phyloP scores from a whole-genome alignment of 1,284 basidiomycete species.

The Cryptococcus deneoformans region DNA sequence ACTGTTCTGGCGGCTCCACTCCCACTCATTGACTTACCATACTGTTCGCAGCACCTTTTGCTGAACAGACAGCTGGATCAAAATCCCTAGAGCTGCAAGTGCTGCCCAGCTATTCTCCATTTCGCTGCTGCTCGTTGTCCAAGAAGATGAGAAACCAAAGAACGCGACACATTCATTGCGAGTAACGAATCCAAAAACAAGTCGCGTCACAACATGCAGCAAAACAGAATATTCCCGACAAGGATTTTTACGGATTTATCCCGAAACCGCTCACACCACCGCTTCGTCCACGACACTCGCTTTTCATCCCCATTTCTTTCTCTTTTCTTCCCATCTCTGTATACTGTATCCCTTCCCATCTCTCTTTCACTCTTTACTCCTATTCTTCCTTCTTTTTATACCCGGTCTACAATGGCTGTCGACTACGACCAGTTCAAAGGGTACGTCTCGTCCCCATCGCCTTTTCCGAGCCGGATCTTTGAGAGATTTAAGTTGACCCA shows the following conservation, averaged over 20 bases:
- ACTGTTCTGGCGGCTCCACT: neutral
- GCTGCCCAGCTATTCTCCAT: neutral
- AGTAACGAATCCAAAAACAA: constrained; percentile 3
- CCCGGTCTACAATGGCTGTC: constrained; percentile 17
- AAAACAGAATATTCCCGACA: neutral
- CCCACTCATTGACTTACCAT: constrained; percentile 11
- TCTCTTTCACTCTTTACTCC: constrained; percentile 1
- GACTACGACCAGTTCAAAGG: constrained; percentile 47
- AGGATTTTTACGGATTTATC: constrained; percentile 6
- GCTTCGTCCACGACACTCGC: too few relatives aligned
- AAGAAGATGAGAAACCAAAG: neutral
- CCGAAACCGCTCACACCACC: constrained; percentile 4
- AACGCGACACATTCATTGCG: neutral
- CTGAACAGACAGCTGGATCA: constrained; percentile 13
- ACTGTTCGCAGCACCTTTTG: constrained; percentile 10
- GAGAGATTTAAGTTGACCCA: neutral
- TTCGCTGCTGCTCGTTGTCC: neutral
- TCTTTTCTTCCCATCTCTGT: neutral
- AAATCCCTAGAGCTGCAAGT: constrained; percentile 3
- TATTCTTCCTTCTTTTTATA: neutral
- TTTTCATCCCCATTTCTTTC: neutral
- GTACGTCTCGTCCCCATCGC: constrained; percentile 15
- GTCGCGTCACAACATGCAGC: constrained; percentile 4
- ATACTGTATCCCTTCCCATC: neutral
- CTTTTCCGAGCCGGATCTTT: neutral